These are phyloP conservation scores for Monosporascus sp. DNA, from an alignment of 2,329 filamentous ascomycete species.

Conservation along the genomic window DNA sequence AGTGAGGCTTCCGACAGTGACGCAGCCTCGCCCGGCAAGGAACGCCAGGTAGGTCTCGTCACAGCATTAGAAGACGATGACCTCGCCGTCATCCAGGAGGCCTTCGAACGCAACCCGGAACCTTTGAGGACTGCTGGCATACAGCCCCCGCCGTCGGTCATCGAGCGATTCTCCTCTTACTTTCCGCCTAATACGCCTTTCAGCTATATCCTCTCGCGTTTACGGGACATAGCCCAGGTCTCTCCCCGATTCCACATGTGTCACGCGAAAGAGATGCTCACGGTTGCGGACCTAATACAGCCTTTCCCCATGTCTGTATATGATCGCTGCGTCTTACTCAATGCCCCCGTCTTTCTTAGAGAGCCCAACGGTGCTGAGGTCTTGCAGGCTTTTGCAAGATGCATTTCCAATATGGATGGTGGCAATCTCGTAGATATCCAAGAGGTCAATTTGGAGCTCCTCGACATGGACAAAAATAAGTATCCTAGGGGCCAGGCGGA, in stretches of 20 bases:
- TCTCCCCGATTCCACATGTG: conserved; percentile 68
- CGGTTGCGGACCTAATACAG: conserved; percentile 71
- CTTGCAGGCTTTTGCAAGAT: conserved; percentile 59
- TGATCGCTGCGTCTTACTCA: conserved; percentile 72
- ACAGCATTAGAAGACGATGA: conserved; percentile 73
- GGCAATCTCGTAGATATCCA: conserved; percentile 68
- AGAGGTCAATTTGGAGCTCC: conserved; percentile 64
- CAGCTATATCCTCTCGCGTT: conserved; percentile 70
- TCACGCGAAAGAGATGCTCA: conserved; percentile 53
- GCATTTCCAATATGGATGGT: conserved; percentile 60
- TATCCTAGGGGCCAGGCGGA: conserved; percentile 33
- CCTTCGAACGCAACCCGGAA: conserved; percentile 58
- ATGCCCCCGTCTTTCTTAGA: conserved; percentile 59
- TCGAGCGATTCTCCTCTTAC: conserved; percentile 72
- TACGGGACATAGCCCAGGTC: conserved; percentile 63
- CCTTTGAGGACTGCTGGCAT: conserved; percentile 69
- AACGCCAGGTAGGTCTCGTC: conserved; percentile 56
- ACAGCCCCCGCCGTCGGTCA: conserved; percentile 61
- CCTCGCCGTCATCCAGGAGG: conserved; percentile 53
- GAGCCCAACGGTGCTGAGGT: conserved; percentile 42
- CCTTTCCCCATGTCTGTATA: conserved; percentile 60
- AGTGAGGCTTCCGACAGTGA: conserved; percentile 1
- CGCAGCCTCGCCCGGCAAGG: conserved; percentile 12
- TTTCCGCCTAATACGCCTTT: conserved; percentile 79
- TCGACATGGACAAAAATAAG: conserved; percentile 56